phyloP scores from a whole-genome alignment of 768 basidiomycete genomes.

The Leccinum obscurum region DNA sequence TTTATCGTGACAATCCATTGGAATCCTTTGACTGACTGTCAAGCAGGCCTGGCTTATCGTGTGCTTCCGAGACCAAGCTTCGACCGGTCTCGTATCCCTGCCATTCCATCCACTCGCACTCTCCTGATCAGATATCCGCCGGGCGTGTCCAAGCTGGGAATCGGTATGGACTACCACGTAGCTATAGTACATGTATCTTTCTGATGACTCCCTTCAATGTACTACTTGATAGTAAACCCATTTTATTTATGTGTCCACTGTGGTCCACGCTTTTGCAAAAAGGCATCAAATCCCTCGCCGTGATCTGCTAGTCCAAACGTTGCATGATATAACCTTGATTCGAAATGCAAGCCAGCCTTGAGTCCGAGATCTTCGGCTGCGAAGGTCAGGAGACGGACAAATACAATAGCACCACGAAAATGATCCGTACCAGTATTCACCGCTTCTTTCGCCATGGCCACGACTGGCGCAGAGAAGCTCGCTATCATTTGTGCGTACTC shows the following conservation, averaged over 20 bases:
- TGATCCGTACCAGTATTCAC: conserved; percentile 42
- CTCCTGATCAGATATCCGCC: not conserved
- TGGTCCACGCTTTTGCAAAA: conserved; percentile 46
- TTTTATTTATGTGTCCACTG: conserved; percentile 42
- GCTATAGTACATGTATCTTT: not conserved
- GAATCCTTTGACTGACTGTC: not conserved
- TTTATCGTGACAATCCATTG: not conserved
- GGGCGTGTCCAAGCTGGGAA: not conserved
- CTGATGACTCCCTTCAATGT: not conserved
- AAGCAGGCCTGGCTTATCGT: not conserved
- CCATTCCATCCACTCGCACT: not conserved
- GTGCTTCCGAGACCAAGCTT: not conserved
- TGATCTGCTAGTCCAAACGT: conserved; percentile 51
- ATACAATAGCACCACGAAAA: not conserved
- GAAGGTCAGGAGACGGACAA: not conserved
- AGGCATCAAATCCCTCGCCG: conserved; percentile 49
- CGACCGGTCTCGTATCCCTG: not conserved
- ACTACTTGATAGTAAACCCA: not conserved
- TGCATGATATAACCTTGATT: conserved; percentile 49
- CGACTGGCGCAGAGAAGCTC: conserved; percentile 30
- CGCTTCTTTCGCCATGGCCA: conserved; percentile 49
- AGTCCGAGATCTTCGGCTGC: conserved; percentile 49
- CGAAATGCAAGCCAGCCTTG: conserved; percentile 44
- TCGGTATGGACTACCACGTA: no score
- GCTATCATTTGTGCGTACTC: conserved; percentile 39